These are phyloP conservation scores for Dictyostelium capitatum DNA, from an alignment of 78 protist species.

Conservation along the genomic window DNA sequence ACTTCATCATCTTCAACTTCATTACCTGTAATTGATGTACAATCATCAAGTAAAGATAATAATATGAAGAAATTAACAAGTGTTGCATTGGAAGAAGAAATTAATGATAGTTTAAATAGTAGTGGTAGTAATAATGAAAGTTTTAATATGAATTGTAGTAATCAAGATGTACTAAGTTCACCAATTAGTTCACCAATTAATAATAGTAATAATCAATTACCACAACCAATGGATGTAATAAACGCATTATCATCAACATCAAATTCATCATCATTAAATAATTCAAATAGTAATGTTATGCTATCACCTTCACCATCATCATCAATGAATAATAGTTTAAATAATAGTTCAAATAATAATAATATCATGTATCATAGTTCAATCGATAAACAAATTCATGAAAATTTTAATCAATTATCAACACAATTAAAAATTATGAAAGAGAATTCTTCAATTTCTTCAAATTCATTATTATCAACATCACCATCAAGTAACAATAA, in stretches of 20 bases:
- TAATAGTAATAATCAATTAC: neutral
- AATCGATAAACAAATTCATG: slow-evolving; percentile 53
- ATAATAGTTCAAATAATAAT: slow-evolving; percentile 17
- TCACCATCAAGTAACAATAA: neutral
- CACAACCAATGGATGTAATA: neutral
- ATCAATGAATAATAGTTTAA: slow-evolving; percentile 1
- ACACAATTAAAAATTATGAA: slow-evolving; percentile 29
- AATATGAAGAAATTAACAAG: slow-evolving; percentile 9
- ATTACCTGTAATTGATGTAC: too few species aligned
- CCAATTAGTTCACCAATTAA: slow-evolving; percentile 1
- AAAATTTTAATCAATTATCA: slow-evolving; percentile 50
- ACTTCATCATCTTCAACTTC: neutral
- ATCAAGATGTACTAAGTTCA: neutral
- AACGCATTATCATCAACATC: neutral
- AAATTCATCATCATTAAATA: neutral
- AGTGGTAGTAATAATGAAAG: too few species aligned
- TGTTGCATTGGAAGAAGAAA: slow-evolving; percentile 9
- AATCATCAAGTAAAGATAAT: neutral
- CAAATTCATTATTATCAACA: neutral
- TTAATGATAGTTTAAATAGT: neutral
- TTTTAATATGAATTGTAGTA: neutral
- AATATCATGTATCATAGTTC: slow-evolving; percentile 9
- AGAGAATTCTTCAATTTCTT: neutral
- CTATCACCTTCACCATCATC: neutral
- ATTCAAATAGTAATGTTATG: neutral